Evolutionary conservation across 1,284 basidiomycete species (phyloP).

Genomic region (Trichosporon sp.): DNA sequence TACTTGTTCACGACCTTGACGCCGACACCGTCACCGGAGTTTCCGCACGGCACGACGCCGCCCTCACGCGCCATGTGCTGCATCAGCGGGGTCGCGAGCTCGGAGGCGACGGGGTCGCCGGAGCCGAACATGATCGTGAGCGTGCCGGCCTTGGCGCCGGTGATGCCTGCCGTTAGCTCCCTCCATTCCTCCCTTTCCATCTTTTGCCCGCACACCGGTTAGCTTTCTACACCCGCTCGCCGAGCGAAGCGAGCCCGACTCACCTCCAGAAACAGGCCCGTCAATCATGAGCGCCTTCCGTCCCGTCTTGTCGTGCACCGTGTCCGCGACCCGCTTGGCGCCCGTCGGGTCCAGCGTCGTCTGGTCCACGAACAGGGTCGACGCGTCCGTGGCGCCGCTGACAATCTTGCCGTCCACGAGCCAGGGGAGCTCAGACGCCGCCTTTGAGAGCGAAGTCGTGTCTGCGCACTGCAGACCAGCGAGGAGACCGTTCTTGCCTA

Average conservation of each 20-base stretch:
- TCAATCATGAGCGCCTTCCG: slow-evolving; percentile 48
- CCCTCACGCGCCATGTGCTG: slow-evolving; percentile 48
- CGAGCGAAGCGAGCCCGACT: slow-evolving; percentile 20
- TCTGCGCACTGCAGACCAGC: slow-evolving; percentile 59
- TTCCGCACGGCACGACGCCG: slow-evolving; percentile 49
- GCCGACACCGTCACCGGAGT: slow-evolving; percentile 48
- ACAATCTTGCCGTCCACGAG: slow-evolving; percentile 20
- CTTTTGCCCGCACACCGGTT: too few relatives aligned
- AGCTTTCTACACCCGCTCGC: too few relatives aligned
- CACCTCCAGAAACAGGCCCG: slow-evolving; percentile 52
- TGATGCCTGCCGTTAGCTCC: slow-evolving; percentile 36
- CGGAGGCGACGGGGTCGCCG: slow-evolving; percentile 36
- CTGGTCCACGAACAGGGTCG: slow-evolving; percentile 53
- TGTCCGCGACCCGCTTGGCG: slow-evolving; percentile 42
- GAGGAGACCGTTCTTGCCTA: slow-evolving; percentile 40
- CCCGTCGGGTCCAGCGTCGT: slow-evolving; percentile 54
- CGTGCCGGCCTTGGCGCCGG: slow-evolving; percentile 44
- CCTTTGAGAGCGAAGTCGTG: slow-evolving; percentile 55
- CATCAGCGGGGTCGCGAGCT: slow-evolving; percentile 45
- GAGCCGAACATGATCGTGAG: slow-evolving; percentile 55
- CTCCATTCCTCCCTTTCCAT: too few relatives aligned
- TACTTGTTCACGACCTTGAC: slow-evolving; percentile 56
- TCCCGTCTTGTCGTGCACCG: slow-evolving; percentile 40
- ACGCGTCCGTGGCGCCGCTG: slow-evolving; percentile 24
- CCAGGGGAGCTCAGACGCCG: slow-evolving; percentile 49